Evolutionary conservation across 2,329 filamentous ascomycete genomes (phyloP), one percentile per base, ranked within the genome.

Genomic region (Huntiella savannae): DNA sequence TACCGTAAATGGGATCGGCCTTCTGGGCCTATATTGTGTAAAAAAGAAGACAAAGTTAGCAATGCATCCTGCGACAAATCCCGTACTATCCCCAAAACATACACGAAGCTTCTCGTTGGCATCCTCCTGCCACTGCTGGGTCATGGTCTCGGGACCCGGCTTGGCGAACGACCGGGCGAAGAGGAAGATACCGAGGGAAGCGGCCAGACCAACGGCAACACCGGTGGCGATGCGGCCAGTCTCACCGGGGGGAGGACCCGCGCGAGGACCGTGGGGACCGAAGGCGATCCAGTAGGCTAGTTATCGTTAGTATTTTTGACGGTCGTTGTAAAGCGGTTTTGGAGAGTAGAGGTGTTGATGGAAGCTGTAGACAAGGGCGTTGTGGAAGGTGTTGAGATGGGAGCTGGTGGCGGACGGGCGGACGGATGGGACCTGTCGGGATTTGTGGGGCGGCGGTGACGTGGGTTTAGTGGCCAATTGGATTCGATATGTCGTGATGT

Each of bases 211-310:
- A 57, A 79, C 62, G 51, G 69, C 60, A 49, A 83, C 79, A 65
- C 86, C 82, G 60, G 77, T 68, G 59, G 82, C 71, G 56, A 96
- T 71, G 63, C 79, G 87, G 65, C 75, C 73, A 64, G 71, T 73
- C 73, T 95, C 88, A 58, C 84, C 88, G 54, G 91, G 82, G 52
- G 88, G 84, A 55, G 81, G 64, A 52, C 72, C 68, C 55, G 88
- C 79, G 57, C 91, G 88, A 57, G 91, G 91, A 49, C 91, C 91
- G 66, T 98, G 91, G 60, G 87, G 79, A 54, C 91, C 91, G 62
- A 98, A 98, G 55, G 91, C 87, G 60, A 98, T 94, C 80, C 83
- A 98, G 77, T 96, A 98, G 54, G 91, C 91, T 98, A 62, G 64
- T 15, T 38, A 36, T n/a, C 16, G 35, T 17, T 13, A 40, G 15